phyloP scores from a whole-genome alignment of 176 grass and related monocot genomes.

The Hordeum vulgare region DNA sequence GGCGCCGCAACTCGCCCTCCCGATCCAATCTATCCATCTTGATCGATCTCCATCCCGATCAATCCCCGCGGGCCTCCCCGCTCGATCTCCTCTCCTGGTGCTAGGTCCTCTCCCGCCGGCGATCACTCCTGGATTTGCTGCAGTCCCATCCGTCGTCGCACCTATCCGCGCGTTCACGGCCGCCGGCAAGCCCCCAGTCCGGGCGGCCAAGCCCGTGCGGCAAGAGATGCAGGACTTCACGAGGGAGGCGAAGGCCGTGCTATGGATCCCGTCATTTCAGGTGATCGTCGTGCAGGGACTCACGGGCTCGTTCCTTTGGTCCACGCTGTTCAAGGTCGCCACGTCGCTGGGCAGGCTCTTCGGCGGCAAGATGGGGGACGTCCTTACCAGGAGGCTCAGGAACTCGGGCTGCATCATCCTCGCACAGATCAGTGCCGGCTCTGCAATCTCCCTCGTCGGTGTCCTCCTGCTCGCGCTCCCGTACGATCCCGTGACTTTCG shows the following conservation, averaged over 20 bases:
- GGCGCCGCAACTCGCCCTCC: too few relatives aligned
- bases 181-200: background rate
- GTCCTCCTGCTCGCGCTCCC: conserved; percentile 50
- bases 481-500: conserved; percentile 25
- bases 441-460: conserved; percentile 41
- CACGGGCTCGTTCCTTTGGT: conserved; percentile 45
- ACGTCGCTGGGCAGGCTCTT: conserved; percentile 47
- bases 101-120: too few relatives aligned
- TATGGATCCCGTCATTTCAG: conserved; percentile 49
- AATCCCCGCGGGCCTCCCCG: too few relatives aligned
- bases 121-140: too few relatives aligned
- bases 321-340: conserved; percentile 39
- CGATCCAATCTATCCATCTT: too few relatives aligned
- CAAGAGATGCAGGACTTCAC: conserved; percentile 45
- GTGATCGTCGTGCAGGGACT: conserved; percentile 62
- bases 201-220: background rate
- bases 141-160: too few relatives aligned
- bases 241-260: conserved; percentile 50
- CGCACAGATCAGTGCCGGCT: too few relatives aligned
- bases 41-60: too few relatives aligned
- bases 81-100: too few relatives aligned
- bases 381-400: conserved; percentile 31
- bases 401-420: conserved; percentile 52
- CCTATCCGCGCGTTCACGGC: conserved; percentile 25
- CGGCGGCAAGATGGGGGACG: conserved; percentile 59